These are phyloP conservation scores for Salix caprea DNA, from an alignment of 345 rosid genomes.

Conservation along the genomic window DNA sequence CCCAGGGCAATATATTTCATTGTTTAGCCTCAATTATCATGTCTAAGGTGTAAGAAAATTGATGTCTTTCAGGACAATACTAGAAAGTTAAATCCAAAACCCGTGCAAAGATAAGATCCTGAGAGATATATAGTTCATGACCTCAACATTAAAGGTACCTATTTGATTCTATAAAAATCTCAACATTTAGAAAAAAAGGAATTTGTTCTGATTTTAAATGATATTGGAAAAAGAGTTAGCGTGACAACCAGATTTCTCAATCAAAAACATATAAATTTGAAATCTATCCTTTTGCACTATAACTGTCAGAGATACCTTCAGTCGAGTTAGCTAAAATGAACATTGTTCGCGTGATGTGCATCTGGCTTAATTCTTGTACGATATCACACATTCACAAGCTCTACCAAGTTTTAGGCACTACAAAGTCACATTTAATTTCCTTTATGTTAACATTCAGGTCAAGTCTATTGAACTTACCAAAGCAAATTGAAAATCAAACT, in stretches of 20 bases:
- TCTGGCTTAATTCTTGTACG: neutral
- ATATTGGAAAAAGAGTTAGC: neutral
- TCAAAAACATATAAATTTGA: neutral
- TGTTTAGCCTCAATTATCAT: neutral
- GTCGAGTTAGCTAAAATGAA: neutral
- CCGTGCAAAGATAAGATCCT: neutral
- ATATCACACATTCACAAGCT: neutral
- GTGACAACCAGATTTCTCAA: neutral
- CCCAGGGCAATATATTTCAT: neutral
- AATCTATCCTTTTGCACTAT: neutral
- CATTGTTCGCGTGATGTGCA: neutral
- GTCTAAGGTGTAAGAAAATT: neutral
- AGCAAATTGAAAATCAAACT: neutral
- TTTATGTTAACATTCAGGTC: neutral
- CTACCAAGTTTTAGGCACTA: neutral
- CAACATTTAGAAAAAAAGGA: neutral
- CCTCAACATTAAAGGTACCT: neutral
- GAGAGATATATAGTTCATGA: neutral
- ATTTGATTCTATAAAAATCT: constrained; percentile 3
- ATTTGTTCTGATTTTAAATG: neutral
- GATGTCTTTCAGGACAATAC: neutral
- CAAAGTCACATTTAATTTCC: neutral
- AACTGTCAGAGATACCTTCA: neutral
- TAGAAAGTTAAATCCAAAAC: neutral
- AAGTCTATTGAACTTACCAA: neutral